Evolutionary conservation across 2,329 filamentous ascomycete species (phyloP).

Genomic region (Chrysosporium keratinophilum): DNA sequence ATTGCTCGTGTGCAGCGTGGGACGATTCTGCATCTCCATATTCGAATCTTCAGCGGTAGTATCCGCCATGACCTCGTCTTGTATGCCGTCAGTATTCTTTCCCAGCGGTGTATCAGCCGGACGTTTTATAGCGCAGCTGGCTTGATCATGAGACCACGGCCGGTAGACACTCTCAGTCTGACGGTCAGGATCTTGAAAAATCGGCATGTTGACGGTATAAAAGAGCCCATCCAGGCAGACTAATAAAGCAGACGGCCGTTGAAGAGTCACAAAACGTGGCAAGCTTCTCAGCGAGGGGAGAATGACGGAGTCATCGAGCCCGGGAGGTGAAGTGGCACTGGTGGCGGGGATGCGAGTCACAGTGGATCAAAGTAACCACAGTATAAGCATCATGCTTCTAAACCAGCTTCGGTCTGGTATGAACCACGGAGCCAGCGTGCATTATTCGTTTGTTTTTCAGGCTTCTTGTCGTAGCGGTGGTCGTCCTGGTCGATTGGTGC

Average conservation of each 20-base stretch:
- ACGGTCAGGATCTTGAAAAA: slow-evolving; percentile 25
- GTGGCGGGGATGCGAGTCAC: slow-evolving; percentile 8
- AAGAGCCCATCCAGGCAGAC: slow-evolving; percentile 5
- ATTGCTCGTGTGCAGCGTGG: slow-evolving; percentile 37
- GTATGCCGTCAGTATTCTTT: slow-evolving; percentile 9
- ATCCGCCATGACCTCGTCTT: slow-evolving; percentile 16
- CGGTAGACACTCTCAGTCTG: slow-evolving; percentile 20
- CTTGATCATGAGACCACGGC: slow-evolving; percentile 7
- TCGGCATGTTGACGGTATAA: slow-evolving; percentile 20
- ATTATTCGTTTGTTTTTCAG: slow-evolving; percentile 2
- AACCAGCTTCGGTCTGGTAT: slow-evolving; percentile 2
- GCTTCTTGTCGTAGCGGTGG: neutral
- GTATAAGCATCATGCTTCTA: slow-evolving; percentile 1
- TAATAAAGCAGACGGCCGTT: slow-evolving; percentile 2
- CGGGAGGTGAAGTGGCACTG: slow-evolving; percentile 16
- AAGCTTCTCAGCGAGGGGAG: slow-evolving; percentile 2
- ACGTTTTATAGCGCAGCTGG: slow-evolving; percentile 10
- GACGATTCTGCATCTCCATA: slow-evolving; percentile 15
- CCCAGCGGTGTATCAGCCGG: slow-evolving; percentile 15
- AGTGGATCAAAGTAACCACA: slow-evolving; percentile 4
- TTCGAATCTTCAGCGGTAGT: slow-evolving; percentile 14
- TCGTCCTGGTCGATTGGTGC: neutral
- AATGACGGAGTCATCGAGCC: slow-evolving; percentile 6
- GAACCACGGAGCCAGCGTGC: neutral
- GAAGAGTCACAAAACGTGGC: slow-evolving; percentile 15